A percentile compares a stretch with the other conserved stretches of the same genome.
phyloP scores from a whole-genome alignment of 2,329 filamentous ascomycete species.

The Exophiala alcalophila region DNA sequence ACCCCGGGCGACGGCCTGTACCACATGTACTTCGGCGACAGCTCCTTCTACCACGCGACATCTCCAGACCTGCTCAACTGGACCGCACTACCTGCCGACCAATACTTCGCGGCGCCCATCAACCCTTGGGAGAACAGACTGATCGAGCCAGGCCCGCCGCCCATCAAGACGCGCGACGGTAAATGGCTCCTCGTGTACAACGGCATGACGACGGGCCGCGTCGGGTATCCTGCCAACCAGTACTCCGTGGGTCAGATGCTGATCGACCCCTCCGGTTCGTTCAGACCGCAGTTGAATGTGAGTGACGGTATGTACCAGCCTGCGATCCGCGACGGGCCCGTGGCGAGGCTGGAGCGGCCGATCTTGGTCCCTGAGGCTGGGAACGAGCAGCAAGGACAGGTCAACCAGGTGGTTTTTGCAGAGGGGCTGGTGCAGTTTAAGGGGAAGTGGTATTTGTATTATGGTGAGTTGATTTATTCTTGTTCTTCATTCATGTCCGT shows the following conservation, averaged over 20 bases:
- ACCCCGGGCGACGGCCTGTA: conserved; percentile 35
- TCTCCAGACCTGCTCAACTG: conserved; percentile 37
- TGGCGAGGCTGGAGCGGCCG: conserved; percentile 35
- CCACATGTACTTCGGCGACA: conserved; percentile 39
- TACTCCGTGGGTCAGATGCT: conserved; percentile 38
- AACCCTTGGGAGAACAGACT: conserved; percentile 36
- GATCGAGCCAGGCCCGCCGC: conserved; percentile 36
- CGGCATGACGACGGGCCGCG: conserved; percentile 29
- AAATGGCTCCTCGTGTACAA: conserved; percentile 34
- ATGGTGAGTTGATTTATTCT: conserved; percentile 2
- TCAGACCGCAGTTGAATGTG: conserved; percentile 5
- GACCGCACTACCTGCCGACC: conserved; percentile 22
- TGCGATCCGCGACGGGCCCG: conserved; percentile 21
- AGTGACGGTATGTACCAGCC: conserved; percentile 5
- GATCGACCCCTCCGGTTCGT: conserved; percentile 32
- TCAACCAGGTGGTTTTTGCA: conserved; percentile 35
- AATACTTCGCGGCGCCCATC: conserved; percentile 32
- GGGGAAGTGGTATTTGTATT: conserved; percentile 32
- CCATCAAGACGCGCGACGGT: conserved; percentile 37
- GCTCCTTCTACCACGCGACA: conserved; percentile 32
- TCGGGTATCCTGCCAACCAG: conserved; percentile 32
- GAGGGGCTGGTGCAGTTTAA: conserved; percentile 37
- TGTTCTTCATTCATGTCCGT: background rate
- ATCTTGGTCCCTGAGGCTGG: conserved; percentile 32
- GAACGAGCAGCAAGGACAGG: conserved; percentile 34